Percentiles rank a stretch among this genome's conserved stretches.
phyloP scores from a whole-genome alignment of 2,329 filamentous ascomycete species.

The Tolypocladium ophioglossoides region DNA sequence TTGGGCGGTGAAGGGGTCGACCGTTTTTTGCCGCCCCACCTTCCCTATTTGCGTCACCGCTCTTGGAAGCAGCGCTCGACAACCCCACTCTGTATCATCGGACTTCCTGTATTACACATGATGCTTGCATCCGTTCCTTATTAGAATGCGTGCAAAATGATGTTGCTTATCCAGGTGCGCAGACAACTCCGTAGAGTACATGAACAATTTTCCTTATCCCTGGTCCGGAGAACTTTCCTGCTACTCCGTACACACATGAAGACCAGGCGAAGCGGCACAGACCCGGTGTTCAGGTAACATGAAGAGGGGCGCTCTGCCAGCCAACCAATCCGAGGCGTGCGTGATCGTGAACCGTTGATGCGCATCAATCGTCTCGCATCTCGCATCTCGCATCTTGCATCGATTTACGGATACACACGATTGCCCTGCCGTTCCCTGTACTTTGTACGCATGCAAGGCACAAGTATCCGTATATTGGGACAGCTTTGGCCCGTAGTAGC shows the following conservation, averaged over 20 bases:
- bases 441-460: background rate
- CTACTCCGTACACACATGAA: no score
- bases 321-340: background rate
- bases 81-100: background rate
- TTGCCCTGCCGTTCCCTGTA: background rate
- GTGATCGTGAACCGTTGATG: background rate
- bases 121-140: background rate
- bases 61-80: background rate
- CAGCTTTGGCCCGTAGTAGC: background rate
- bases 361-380: background rate
- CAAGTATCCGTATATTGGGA: background rate
- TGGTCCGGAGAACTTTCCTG: no score
- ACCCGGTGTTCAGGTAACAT: no score
- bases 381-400: background rate
- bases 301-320: background rate
- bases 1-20: constrained; percentile 13
- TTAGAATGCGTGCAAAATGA: no score
- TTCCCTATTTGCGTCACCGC: background rate
- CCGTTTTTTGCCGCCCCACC: constrained; percentile 12
- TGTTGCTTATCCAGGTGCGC: no score
- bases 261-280: background rate
- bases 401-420: background rate
- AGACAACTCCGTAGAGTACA: no score
- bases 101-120: background rate
- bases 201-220: no score